A percentile compares a stretch with the other conserved stretches of the same genome.
Evolutionary conservation across 1,284 basidiomycete species (phyloP).

Genomic region (Fomes fomentarius): DNA sequence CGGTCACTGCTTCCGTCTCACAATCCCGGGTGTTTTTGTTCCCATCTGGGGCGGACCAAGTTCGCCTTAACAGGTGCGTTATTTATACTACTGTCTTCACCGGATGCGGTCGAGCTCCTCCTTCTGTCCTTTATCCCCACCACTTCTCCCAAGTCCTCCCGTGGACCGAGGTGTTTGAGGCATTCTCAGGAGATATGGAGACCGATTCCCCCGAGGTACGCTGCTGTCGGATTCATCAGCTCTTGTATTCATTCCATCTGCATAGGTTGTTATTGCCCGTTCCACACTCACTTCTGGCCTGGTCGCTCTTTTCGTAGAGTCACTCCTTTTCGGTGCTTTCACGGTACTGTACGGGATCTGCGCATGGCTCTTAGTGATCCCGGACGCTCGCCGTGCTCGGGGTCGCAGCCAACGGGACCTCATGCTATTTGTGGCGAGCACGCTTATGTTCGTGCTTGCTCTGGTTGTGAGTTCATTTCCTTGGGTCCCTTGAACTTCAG

Average conservation of each 20-base stretch:
- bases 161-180: too few relatives aligned
- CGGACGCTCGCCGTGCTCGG: background rate
- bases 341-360: background rate
- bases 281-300: conserved; percentile 1
- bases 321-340: conserved; percentile 5
- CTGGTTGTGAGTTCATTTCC: conserved; percentile 7
- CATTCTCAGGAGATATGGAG: too few relatives aligned
- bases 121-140: too few relatives aligned
- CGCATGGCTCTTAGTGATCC: background rate
- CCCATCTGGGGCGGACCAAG: background rate
- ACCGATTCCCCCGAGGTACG: background rate
- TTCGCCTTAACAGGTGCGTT: background rate
- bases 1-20: background rate
- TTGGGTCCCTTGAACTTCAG: too few relatives aligned
- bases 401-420: background rate
- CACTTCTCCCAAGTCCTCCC: too few relatives aligned
- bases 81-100: background rate
- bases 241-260: too few relatives aligned
- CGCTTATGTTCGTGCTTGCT: conserved; percentile 2
- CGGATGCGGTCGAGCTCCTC: too few relatives aligned
- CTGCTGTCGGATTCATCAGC: too few relatives aligned
- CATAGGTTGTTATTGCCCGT: too few relatives aligned
- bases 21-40: background rate
- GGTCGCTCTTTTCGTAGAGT: conserved; percentile 2
- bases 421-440: conserved; percentile 1